Evolutionary conservation across 306 rosid species (phyloP).

Genomic region (Hylodesmum podocarpum): DNA sequence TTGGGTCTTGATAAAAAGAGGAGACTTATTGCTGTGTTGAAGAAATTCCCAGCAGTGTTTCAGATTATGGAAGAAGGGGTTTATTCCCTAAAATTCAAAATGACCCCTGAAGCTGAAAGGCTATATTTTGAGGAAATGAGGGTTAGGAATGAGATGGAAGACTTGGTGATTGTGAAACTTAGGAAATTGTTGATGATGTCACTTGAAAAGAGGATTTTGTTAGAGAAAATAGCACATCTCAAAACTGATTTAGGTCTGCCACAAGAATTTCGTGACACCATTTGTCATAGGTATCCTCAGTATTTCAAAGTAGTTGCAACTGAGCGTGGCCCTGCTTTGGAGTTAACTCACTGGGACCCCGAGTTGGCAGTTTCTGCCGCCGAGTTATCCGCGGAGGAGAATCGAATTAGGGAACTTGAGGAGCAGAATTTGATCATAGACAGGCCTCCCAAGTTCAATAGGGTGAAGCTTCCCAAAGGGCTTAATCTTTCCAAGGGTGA

Average conservation of each 20-base stretch:
- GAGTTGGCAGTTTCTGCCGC: not conserved
- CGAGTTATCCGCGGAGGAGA: not conserved
- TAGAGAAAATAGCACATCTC: constrained; percentile 9
- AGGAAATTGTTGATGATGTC: constrained; percentile 18
- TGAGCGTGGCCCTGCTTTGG: constrained; percentile 5
- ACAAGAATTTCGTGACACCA: not conserved
- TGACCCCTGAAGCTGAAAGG: not conserved
- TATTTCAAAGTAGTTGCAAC: constrained; percentile 5
- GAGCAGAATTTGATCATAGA: constrained; percentile 15
- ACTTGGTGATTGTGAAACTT: not conserved
- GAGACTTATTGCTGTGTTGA: not conserved
- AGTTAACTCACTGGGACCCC: not conserved
- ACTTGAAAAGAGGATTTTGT: not conserved
- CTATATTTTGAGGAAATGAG: not conserved
- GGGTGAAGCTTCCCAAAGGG: constrained; percentile 9
- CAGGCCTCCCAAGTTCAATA: not conserved
- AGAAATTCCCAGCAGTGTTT: constrained; percentile 10
- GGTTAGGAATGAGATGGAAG: constrained; percentile 13
- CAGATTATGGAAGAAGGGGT: constrained; percentile 18
- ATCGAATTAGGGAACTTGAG: not conserved
- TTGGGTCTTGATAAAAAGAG: not conserved
- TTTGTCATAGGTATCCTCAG: constrained; percentile 18
- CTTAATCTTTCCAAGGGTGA: constrained; percentile 19
- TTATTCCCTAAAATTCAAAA: not conserved
- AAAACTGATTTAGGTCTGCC: not conserved